phyloP scores from a whole-genome alignment of 1,139 yeast genomes.

The Barnettozyma hawaiiensis region DNA sequence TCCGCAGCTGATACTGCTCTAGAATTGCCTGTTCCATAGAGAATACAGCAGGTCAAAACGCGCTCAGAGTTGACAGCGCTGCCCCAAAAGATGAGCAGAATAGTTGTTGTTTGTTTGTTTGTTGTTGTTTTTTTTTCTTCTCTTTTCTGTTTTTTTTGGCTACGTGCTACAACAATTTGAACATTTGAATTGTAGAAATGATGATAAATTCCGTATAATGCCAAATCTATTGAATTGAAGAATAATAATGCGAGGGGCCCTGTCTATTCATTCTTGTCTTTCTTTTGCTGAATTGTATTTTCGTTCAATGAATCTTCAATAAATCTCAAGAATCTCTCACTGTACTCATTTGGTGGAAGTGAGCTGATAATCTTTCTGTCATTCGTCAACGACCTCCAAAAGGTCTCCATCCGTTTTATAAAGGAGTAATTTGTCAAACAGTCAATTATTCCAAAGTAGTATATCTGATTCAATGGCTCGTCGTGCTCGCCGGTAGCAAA shows the following conservation, averaged over 20 bases:
- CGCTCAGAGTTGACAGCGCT: no score
- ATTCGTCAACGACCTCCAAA: slow-evolving; percentile 73
- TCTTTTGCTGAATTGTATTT: slow-evolving; percentile 14
- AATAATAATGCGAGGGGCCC: neutral
- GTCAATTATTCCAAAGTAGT: slow-evolving; percentile 91
- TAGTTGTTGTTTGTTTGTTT: no score
- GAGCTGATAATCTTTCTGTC: slow-evolving; percentile 74
- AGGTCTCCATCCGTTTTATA: slow-evolving; percentile 75
- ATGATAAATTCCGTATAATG: no score
- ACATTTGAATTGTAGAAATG: no score
- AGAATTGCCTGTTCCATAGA: slow-evolving; percentile 30
- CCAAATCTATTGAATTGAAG: no score
- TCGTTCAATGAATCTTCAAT: slow-evolving; percentile 33
- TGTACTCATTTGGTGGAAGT: slow-evolving; percentile 85
- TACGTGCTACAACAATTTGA: no score
- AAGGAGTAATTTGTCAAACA: slow-evolving; percentile 83
- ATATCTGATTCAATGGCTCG: slow-evolving; percentile 62
- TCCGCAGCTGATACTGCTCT: slow-evolving; percentile 37
- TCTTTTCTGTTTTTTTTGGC: no score
- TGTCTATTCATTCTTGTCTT: slow-evolving; percentile 8
- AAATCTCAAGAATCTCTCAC: slow-evolving; percentile 74
- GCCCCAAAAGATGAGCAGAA: no score
- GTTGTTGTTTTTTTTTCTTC: no score
- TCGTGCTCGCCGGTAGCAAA: slow-evolving; percentile 62
- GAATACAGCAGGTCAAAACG: neutral